Percentiles rank a stretch among this genome's conserved stretches.
Conservation (phyloP, 441 rosid species). For the Eutrema salsugineum region DNA sequence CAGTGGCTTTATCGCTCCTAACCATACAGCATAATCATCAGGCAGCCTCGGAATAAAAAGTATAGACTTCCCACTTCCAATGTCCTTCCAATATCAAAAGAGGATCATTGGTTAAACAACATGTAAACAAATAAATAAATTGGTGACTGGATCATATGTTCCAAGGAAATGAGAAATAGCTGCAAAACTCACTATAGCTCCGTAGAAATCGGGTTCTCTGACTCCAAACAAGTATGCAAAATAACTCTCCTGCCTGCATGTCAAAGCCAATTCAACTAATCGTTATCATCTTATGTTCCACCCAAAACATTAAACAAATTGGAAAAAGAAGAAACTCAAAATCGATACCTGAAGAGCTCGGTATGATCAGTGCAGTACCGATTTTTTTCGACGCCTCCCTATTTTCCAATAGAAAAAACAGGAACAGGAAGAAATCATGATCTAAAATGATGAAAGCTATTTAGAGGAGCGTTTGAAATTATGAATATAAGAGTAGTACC, state of each 20-base stretch:
- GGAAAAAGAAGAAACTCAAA: neutral
- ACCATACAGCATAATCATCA: slow-evolving; percentile 89
- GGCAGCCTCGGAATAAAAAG: slow-evolving; percentile 83
- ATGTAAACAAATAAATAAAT: no score
- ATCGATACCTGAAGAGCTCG: slow-evolving; percentile 77
- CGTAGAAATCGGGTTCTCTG: slow-evolving; percentile 77
- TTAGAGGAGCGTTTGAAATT: neutral
- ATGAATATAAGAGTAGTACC: slow-evolving; percentile 34
- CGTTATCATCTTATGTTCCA: neutral
- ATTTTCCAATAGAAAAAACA: neutral
- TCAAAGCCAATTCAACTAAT: slow-evolving; percentile 11
- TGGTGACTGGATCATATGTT: neutral
- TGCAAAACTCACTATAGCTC: slow-evolving; percentile 76
- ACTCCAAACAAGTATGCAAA: slow-evolving; percentile 92
- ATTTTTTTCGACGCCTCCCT: slow-evolving; percentile 87
- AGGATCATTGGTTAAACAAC: neutral
- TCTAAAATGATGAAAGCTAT: neutral
- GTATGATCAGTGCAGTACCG: slow-evolving; percentile 88
- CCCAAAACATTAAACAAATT: neutral
- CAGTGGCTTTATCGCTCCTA: slow-evolving; percentile 78
- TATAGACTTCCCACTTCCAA: slow-evolving; percentile 70
- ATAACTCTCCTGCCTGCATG: slow-evolving; percentile 84
- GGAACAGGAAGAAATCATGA: neutral
- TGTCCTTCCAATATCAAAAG: slow-evolving; percentile 50
- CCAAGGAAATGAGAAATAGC: neutral